These are phyloP conservation scores for Ramaria sp. DNA, from an alignment of 768 basidiomycete genomes.

Conservation along the genomic window DNA sequence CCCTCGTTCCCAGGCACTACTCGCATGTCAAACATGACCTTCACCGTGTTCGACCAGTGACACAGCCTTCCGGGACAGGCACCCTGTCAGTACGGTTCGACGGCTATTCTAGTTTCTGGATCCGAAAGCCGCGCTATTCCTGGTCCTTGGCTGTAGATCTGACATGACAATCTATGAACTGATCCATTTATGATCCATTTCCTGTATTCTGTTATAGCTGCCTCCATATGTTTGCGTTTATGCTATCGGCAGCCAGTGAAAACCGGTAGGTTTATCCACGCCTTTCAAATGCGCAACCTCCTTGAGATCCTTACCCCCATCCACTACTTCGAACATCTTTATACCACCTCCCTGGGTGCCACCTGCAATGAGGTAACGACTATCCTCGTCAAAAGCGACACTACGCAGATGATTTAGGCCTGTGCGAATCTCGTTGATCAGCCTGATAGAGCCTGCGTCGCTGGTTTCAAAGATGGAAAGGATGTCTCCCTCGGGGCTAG, in stretches of 20 bases:
- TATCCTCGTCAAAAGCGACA: constrained; percentile 44
- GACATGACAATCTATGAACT: no score
- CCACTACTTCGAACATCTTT: constrained; percentile 56
- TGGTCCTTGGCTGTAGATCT: neutral
- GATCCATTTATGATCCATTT: neutral
- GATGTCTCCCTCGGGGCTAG: constrained; percentile 56
- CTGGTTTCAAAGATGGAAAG: constrained; percentile 57
- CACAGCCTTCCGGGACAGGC: no score
- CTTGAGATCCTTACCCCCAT: constrained; percentile 45
- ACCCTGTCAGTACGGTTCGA: no score
- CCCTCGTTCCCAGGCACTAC: no score
- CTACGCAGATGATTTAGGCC: constrained; percentile 63
- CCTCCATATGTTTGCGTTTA: neutral
- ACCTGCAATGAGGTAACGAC: constrained; percentile 52
- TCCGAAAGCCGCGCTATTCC: neutral
- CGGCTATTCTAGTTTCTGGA: neutral
- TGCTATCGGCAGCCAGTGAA: constrained; percentile 5
- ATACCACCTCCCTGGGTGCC: constrained; percentile 55
- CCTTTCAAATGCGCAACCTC: constrained; percentile 28
- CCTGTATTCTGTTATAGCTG: neutral
- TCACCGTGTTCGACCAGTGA: no score
- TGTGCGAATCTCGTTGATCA: constrained; percentile 53
- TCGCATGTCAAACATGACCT: no score
- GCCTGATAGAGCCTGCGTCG: constrained; percentile 23
- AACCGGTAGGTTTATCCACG: constrained; percentile 3